Conservation (phyloP, 768 basidiomycete genomes). For the Mycena albidolilacea region DNA sequence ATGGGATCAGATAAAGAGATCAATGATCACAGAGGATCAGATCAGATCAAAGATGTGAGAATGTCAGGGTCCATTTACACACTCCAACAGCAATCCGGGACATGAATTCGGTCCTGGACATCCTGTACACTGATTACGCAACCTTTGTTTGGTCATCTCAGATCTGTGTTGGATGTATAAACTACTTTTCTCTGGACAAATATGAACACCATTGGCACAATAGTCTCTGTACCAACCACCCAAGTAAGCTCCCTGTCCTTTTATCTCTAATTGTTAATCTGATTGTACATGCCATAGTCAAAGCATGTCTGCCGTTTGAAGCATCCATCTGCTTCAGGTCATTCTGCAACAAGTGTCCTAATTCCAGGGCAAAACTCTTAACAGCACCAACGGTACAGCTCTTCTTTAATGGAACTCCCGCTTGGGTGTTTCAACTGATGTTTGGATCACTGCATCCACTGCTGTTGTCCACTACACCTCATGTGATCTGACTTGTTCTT, state of each 20-base stretch:
- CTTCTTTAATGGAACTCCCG: background rate
- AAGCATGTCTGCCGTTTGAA: background rate
- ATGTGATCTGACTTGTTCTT: no score
- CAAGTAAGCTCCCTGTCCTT: background rate
- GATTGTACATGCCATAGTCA: background rate
- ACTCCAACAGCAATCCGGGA: background rate
- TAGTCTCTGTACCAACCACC: slow-evolving; percentile 16
- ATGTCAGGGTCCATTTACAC: no score
- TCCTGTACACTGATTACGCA: background rate
- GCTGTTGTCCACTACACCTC: no score
- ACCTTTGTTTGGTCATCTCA: background rate
- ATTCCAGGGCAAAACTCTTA: background rate
- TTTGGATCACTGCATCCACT: no score
- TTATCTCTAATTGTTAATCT: background rate
- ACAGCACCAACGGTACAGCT: background rate
- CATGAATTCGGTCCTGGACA: background rate
- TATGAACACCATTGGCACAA: background rate
- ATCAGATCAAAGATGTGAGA: no score
- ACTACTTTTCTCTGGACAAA: background rate
- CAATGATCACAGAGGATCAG: no score
- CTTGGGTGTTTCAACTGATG: no score
- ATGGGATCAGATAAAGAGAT: no score
- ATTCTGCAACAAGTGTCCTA: background rate
- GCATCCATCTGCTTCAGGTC: background rate
- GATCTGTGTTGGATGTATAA: background rate